Percentiles rank a stretch among this genome's conserved stretches.
These are phyloP conservation scores for Oemleria cerasiformis DNA, from an alignment of 306 rosid species.

Conservation along the genomic window DNA sequence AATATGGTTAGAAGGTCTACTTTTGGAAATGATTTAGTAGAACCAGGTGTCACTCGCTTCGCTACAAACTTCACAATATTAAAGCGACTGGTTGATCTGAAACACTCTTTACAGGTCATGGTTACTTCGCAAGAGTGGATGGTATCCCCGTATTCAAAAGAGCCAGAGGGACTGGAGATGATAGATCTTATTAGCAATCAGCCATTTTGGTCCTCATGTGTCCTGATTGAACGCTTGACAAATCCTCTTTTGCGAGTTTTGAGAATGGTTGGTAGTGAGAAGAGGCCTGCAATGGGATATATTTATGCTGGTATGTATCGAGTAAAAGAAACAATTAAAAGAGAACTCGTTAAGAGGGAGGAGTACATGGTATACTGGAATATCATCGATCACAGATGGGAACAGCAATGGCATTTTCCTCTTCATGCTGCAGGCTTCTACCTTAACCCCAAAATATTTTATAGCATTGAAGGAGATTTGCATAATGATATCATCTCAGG, in stretches of 20 bases:
- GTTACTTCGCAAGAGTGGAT: constrained; percentile 89
- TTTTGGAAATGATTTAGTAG: constrained; percentile 70
- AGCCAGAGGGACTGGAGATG: constrained; percentile 76
- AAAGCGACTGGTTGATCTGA: constrained; percentile 77
- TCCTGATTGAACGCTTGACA: constrained; percentile 57
- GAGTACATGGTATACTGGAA: constrained; percentile 81
- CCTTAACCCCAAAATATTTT: constrained; percentile 84
- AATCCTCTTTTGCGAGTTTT: constrained; percentile 66
- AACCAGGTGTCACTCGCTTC: constrained; percentile 52
- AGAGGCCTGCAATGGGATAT: constrained; percentile 85
- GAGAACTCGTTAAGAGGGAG: constrained; percentile 64
- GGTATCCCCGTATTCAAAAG: constrained; percentile 75
- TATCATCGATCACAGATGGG: constrained; percentile 87
- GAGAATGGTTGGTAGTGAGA: constrained; percentile 62
- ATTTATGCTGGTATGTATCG: constrained; percentile 77
- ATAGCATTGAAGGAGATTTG: constrained; percentile 73
- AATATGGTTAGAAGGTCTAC: constrained; percentile 77
- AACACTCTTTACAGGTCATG: constrained; percentile 75
- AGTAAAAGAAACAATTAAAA: constrained; percentile 79
- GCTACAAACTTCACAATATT: constrained; percentile 65
- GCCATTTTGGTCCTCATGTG: constrained; percentile 88
- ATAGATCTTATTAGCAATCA: constrained; percentile 62
- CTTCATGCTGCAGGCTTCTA: constrained; percentile 86
- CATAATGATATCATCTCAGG: constrained; percentile 59
- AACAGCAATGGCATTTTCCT: constrained; percentile 69